Evolutionary conservation across 495 filamentous ascomycete species (phyloP), one percentile per base, ranked within the genome.

Genomic region (Neurospora sp.): DNA sequence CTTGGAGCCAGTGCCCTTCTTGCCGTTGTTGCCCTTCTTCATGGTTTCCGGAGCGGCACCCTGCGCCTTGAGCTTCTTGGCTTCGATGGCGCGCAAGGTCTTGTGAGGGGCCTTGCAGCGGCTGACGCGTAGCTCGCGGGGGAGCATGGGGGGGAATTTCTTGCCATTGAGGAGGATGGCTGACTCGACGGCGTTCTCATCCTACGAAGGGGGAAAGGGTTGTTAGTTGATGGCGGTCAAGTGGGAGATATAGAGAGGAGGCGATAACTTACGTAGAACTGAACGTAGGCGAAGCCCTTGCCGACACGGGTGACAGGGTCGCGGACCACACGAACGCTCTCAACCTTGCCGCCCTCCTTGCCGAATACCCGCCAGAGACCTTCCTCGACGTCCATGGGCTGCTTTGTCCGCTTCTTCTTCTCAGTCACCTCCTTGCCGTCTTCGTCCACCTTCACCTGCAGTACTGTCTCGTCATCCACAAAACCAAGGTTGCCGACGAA

Each of bases 401-500:
- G 84, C 74, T 89, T 90, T 69, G 81, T 85, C 73, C 89, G 90
- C 76, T 89, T 89, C 59, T 84, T 84, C 80, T 90, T 92, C 76
- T 90, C 90, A 4, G 81, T 84, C 24, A 84, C 79, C 36, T 81
- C 78, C 36, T 80, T 79, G 70, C 81, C 81, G 8, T 83, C 82
- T 3, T 84, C 85, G 69, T 90, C 88, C n/a, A 87, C 86, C 40
- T 88, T 89, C 45, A 87, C 85, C 59, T 87, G 84, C 17, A 91
- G 78, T 59, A 87, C 83, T 45, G 83, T 90, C 81, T 96, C 93
- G 73, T 95, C 91, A 76, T 97, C 94, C 2, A 98, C 92, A 76
- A 98, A 98, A 54, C 94, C 93, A 11, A 99, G 89, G 79, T 98
- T 98, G 11, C 96, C 96, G 15, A 99, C 92, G 78, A 98, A 99